Percentiles rank a stretch among this genome's conserved stretches.
Evolutionary conservation across 495 filamentous ascomycete genomes (phyloP).

Genomic region (Penicillium ochrochloron): DNA sequence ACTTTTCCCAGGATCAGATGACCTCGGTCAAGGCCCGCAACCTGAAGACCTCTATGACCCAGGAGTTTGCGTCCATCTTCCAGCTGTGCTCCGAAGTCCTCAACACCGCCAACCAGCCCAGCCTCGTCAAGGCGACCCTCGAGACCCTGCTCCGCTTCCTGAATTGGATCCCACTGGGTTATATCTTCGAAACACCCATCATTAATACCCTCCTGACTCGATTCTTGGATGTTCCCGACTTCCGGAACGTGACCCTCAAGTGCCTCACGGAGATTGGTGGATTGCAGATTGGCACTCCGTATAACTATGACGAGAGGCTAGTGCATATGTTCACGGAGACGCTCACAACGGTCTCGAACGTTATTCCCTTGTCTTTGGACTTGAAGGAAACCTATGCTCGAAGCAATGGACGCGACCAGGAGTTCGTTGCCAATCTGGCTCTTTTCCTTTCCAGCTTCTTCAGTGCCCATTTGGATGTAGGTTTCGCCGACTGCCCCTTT

Average conservation of each 20-base stretch:
- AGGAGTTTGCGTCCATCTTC: constrained; percentile 97
- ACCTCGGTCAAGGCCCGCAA: constrained; percentile 94
- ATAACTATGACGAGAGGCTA: constrained; percentile 89
- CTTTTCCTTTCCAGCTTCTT: constrained; percentile 97
- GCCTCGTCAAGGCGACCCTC: constrained; percentile 88
- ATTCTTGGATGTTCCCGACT: constrained; percentile 89
- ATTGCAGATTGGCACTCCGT: constrained; percentile 75
- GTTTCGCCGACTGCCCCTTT: constrained; percentile 31
- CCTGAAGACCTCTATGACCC: constrained; percentile 96
- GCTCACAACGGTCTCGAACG: constrained; percentile 82
- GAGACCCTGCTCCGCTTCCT: constrained; percentile 94
- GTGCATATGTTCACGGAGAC: constrained; percentile 97
- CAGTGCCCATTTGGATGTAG: constrained; percentile 83
- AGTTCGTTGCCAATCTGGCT: constrained; percentile 95
- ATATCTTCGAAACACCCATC: constrained; percentile 96
- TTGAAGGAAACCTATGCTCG: constrained; percentile 85
- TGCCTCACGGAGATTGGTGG: constrained; percentile 97
- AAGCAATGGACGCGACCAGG: constrained; percentile 92
- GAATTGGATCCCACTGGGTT: constrained; percentile 98
- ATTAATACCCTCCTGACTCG: constrained; percentile 91
- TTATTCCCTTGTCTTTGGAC: constrained; percentile 87
- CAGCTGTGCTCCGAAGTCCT: constrained; percentile 94
- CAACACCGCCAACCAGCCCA: constrained; percentile 83
- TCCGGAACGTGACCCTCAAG: constrained; percentile 95
- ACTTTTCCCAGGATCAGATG: constrained; percentile 98